These are phyloP conservation scores for Clathrus columnatus DNA, from an alignment of 768 basidiomycete genomes.

Conservation along the genomic window DNA sequence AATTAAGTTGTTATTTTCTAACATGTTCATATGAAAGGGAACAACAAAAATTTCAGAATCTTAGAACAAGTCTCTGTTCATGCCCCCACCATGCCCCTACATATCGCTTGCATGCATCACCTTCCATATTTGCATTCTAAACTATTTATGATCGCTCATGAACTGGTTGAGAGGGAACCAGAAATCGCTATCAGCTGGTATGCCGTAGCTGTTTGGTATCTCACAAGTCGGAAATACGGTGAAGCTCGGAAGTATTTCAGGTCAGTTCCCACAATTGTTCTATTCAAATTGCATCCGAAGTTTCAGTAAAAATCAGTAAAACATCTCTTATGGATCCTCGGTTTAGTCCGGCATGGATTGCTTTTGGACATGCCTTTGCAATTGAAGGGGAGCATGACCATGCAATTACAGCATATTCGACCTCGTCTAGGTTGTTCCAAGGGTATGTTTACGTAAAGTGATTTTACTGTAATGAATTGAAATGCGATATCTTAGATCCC, in stretches of 20 bases:
- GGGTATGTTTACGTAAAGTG: constrained; percentile 51
- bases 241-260: constrained; percentile 94
- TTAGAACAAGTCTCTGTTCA: constrained; percentile 79
- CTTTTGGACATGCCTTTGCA: constrained; percentile 96
- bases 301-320: constrained; percentile 47
- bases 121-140: constrained; percentile 84
- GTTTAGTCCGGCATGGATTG: constrained; percentile 94
- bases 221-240: constrained; percentile 76
- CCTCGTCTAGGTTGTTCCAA: constrained; percentile 88
- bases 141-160: constrained; percentile 93
- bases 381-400: constrained; percentile 98
- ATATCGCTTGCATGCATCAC: constrained; percentile 98
- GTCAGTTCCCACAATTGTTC: constrained; percentile 31
- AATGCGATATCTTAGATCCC: constrained; percentile 53
- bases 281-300: background rate
- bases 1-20: background rate
- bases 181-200: constrained; percentile 95
- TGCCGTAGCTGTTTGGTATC: constrained; percentile 96
- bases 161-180: constrained; percentile 90
- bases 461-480: background rate
- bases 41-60: constrained; percentile 44
- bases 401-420: constrained; percentile 96
- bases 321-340: constrained; percentile 94
- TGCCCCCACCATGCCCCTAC: constrained; percentile 81
- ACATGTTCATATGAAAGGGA: background rate